Evolutionary conservation across 805 yeast species (phyloP), one percentile per base, ranked within the genome.

Genomic region (Starmerella potacharoeniae): DNA sequence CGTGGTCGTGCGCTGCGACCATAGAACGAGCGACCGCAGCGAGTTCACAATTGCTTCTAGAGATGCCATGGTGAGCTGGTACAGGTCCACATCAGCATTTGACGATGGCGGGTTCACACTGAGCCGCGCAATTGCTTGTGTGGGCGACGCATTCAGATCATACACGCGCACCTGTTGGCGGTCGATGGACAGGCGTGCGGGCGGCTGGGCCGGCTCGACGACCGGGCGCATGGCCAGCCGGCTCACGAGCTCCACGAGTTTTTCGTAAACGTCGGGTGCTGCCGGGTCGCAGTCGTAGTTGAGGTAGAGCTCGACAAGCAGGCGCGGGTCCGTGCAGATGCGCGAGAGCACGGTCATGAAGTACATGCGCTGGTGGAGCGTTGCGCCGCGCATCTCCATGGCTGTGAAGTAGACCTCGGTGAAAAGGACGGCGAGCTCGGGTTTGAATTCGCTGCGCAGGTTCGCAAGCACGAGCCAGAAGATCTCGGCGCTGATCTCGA

Each of bases 361-460:
- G 64, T 89, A 91, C 66, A 95, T 77, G 67, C 91, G 89, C 70
- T 95, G 98, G 68, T 91, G 97, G 9, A 90, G 72, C 0, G 96
- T 87, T 0, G 97, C 86, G 1, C 95, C 82, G 65, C 83, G 86
- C 81, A 93, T 79, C 65, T 91, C 97, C 47, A 93, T 79, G 44
- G 95, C 87, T 3, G 97, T 96, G 70, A 93, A 85, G 68, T 93
- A 93, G 52, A 91, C 87, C 65, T 93, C 97, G 46, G 83, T 84
- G 72, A 90, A 79, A 65, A 95, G 86, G 0, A 95, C 96, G 0
- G 96, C 96, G 46, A 93, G 86, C 67, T 93, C 98, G 61, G 84
- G 78, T 69, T 90, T 91, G 73, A 93, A 89, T 62, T 86, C 93
- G 13, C 84, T 77, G 66, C 98, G 80, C 62, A 95, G 73, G 63